Evolutionary conservation across 179 eudicot species (phyloP).

Genomic region (Spergularia azorica): DNA sequence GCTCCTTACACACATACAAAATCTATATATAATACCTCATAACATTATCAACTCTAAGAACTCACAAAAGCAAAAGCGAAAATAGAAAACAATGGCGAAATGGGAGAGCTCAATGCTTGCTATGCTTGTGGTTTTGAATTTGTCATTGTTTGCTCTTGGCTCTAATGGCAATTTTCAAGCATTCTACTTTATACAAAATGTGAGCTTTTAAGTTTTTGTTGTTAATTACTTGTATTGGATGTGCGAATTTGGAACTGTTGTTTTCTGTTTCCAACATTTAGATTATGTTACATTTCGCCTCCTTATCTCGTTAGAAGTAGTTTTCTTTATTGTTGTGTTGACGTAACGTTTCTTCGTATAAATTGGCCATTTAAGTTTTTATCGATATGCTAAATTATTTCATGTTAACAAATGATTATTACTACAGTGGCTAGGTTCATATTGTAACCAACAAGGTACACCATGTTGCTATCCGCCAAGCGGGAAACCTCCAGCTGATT

Average conservation of each 20-base stretch:
- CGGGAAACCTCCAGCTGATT: conserved; percentile 19
- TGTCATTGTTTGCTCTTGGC: background rate
- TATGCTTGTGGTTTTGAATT: background rate
- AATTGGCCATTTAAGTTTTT: no score
- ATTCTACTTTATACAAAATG: conserved; percentile 17
- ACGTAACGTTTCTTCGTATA: no score
- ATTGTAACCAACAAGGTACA: conserved; percentile 28
- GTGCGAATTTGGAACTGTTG: no score
- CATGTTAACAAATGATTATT: no score
- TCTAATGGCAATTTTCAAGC: background rate
- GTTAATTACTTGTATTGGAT: no score
- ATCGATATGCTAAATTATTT: no score
- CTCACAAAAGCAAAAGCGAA: background rate
- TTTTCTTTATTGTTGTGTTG: no score
- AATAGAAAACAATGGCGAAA: background rate
- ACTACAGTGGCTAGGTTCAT: conserved; percentile 32
- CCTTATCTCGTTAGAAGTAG: no score
- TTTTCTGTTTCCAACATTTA: no score
- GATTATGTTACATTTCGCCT: no score
- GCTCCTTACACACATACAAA: no score
- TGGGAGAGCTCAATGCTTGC: background rate
- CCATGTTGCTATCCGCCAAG: conserved; percentile 30
- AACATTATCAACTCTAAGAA: background rate
- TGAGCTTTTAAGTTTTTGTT: background rate
- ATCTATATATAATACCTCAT: no score